Evolutionary conservation across 192 early-diverging fungal species (phyloP).

Genomic region (Fimicolochytrium jonesii): DNA sequence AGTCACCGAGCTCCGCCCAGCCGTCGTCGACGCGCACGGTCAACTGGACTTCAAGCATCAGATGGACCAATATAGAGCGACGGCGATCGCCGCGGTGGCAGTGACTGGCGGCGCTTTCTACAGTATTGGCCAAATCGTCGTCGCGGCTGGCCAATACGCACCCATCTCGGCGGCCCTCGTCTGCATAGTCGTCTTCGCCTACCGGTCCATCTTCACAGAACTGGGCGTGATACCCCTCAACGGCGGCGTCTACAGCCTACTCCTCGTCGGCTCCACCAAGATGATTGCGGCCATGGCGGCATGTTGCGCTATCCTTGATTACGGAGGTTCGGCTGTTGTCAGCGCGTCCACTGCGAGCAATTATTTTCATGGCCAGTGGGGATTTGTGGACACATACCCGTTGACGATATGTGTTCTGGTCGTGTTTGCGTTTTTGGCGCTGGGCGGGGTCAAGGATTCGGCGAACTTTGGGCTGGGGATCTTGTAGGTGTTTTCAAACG

Average conservation of each 20-base stretch:
- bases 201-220: conserved; percentile 50
- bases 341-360: conserved; percentile 49
- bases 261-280: conserved; percentile 48
- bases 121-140: conserved; percentile 31
- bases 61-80: conserved; percentile 20
- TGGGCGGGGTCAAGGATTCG: conserved; percentile 49
- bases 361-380: conserved; percentile 40
- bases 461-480: conserved; percentile 46
- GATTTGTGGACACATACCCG: conserved; percentile 29
- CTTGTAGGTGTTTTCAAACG: conserved; percentile 21
- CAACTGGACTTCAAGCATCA: neutral
- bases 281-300: conserved; percentile 46
- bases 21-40: neutral
- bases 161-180: conserved; percentile 52
- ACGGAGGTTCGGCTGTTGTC: conserved; percentile 49
- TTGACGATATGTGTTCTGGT: conserved; percentile 43
- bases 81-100: conserved; percentile 49
- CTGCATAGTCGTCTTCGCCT: conserved; percentile 42
- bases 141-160: conserved; percentile 47
- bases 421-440: conserved; percentile 42
- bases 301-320: conserved; percentile 43
- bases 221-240: conserved; percentile 51
- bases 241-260: conserved; percentile 48
- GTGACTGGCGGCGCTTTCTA: conserved; percentile 53
- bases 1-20: neutral